Conservation (phyloP, 2,329 filamentous ascomycete genomes). For the Fusarium compactum region DNA sequence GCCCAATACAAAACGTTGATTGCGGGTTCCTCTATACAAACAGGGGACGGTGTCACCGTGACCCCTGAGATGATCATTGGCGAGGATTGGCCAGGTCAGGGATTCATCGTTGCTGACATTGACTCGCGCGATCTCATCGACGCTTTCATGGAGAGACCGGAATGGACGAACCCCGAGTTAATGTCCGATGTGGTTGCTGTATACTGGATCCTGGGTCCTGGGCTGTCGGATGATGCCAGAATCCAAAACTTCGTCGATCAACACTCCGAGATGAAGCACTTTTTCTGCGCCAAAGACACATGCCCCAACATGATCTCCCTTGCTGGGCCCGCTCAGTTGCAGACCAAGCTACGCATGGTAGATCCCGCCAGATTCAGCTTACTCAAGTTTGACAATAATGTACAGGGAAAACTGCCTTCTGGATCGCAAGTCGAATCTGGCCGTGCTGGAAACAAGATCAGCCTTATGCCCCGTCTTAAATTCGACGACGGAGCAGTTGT, state of each 20-base stretch:
- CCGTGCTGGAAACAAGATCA: conserved; percentile 58
- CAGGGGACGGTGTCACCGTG: conserved; percentile 74
- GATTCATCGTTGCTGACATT: conserved; percentile 84
- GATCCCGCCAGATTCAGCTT: conserved; percentile 80
- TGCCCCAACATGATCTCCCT: conserved; percentile 82
- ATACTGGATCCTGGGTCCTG: conserved; percentile 84
- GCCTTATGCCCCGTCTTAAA: conserved; percentile 61
- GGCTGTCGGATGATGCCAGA: conserved; percentile 70
- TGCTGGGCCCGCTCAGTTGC: conserved; percentile 73
- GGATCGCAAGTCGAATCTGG: conserved; percentile 54
- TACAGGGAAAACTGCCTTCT: conserved; percentile 42
- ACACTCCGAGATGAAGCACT: conserved; percentile 73
- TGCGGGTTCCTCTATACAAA: conserved; percentile 71
- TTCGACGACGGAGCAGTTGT: conserved; percentile 61
- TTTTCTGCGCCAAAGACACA: conserved; percentile 79
- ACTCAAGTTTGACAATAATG: conserved; percentile 72
- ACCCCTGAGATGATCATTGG: conserved; percentile 90
- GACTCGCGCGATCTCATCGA: conserved; percentile 78
- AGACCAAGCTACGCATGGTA: conserved; percentile 76
- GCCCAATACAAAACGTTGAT: conserved; percentile 71
- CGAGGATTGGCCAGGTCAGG: conserved; percentile 73
- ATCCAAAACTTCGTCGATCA: conserved; percentile 77
- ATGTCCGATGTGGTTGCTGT: conserved; percentile 76
- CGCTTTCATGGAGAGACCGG: conserved; percentile 74
- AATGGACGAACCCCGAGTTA: conserved; percentile 75